Percentiles rank a stretch among this genome's conserved stretches.
Evolutionary conservation across 345 rosid genomes (phyloP).

Genomic region (Gossypium longicalyx): DNA sequence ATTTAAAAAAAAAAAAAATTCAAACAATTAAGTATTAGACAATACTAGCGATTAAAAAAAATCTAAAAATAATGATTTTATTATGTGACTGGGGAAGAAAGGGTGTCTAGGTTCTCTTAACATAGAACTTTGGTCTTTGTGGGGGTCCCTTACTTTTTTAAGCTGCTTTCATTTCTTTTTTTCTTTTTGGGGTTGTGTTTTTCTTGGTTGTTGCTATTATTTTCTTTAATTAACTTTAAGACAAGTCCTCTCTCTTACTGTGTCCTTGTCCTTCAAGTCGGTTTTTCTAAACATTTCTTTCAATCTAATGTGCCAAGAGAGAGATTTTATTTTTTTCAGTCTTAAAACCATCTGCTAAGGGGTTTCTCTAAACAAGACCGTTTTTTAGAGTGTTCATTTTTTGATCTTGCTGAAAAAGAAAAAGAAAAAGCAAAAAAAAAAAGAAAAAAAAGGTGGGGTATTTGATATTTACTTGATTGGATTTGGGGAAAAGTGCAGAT

Average conservation of each 20-base stretch:
- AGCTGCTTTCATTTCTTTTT: not conserved
- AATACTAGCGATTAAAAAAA: not conserved
- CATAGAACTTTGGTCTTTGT: not conserved
- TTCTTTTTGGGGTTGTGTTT: not conserved
- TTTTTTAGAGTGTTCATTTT: not conserved
- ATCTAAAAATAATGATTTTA: not conserved
- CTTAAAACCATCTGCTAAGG: not conserved
- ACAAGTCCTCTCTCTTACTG: not conserved
- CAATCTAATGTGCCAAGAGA: not conserved
- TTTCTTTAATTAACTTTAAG: not conserved
- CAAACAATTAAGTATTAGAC: not conserved
- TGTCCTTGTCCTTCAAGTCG: not conserved
- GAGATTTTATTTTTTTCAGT: not conserved
- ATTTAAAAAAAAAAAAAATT: too few relatives aligned
- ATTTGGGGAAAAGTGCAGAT: not conserved
- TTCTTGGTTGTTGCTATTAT: not conserved
- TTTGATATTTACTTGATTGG: not conserved
- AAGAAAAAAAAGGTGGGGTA: too few relatives aligned
- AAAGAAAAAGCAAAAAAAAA: too few relatives aligned
- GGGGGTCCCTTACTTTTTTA: conserved; percentile 13
- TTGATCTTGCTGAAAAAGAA: conserved; percentile 1
- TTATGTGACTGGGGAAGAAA: not conserved
- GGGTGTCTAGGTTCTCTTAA: conserved; percentile 49
- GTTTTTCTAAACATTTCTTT: not conserved
- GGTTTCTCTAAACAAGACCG: not conserved